Evolutionary conservation across 345 rosid genomes (phyloP), one percentile per base, ranked within the genome.

Genomic region (Salix arbutifolia): DNA sequence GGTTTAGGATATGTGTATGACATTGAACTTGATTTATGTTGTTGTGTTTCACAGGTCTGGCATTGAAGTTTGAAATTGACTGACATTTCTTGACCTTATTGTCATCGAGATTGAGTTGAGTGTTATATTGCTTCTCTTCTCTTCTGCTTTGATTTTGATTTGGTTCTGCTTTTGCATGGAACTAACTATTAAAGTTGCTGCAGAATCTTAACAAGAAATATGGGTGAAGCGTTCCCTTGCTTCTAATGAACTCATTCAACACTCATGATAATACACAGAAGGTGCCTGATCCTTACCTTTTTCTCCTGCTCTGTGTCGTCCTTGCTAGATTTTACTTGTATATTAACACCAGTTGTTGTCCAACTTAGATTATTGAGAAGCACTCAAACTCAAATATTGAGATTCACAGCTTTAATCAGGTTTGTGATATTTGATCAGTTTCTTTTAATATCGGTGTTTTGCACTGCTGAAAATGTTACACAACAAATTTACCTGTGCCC

Each of bases 351-450:
- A 70, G 44, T 74, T 60, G 46, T 76, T 31, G 58, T 68, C 38
- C 71, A 44, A 16, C 83, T 70, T 85, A 96, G 99, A 96, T 96
- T 74, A 90, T 96, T 42, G 91, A 93, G 74, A 93, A 91, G 82
- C 93, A 95, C 84, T 74, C 97, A 69, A 87, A 88, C 56, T 79
- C 99, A 74, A 91, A 89, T 64, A 74, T 93, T 71, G 80, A 93
- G 73, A 90, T 95, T 83, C 99, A 93, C 82, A 91, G 94, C 71
- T 95, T 96, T 71, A 96, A 96, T 80, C 99, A 93, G 99, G 99
- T 93, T 80, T 31, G 84, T 69, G 33, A 17, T 75, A 37, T 61
- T 70, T 71, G 40, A 66, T 72, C 31, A 28, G 70, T 69, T 79
- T 38, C 42, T 38, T 38, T 1, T 4, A 9, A 46, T 8, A 26